Conservation (phyloP, 345 rosid genomes). For the Eucalyptus cloeziana region DNA sequence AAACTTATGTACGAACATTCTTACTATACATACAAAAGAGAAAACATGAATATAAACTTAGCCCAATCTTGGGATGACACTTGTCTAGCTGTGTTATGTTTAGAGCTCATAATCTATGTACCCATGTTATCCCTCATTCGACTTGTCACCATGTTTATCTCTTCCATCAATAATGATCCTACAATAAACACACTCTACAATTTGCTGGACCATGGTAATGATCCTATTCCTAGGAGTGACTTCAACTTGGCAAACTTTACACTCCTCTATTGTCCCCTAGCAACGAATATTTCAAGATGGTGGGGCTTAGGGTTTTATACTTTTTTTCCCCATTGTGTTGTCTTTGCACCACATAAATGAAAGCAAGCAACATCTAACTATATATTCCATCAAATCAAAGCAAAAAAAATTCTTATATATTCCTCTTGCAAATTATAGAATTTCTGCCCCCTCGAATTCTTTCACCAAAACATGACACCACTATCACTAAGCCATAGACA, state of each 20-base stretch:
- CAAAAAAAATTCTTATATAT: background rate
- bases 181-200: background rate
- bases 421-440: background rate
- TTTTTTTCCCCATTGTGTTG: background rate
- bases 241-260: background rate
- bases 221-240: background rate
- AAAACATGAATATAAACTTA: background rate
- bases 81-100: background rate
- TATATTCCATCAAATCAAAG: background rate
- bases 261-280: background rate
- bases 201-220: background rate
- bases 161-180: background rate
- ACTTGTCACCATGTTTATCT: background rate
- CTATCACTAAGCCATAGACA: background rate
- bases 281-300: background rate
- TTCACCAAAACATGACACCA: background rate
- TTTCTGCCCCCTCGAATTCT: background rate
- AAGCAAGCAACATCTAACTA: background rate
- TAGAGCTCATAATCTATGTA: background rate
- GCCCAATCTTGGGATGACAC: background rate
- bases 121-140: background rate
- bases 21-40: background rate
- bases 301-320: background rate
- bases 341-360: background rate
- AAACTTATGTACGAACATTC: background rate